phyloP scores from a whole-genome alignment of 495 filamentous ascomycete genomes.

The Endocarpon pusillum region DNA sequence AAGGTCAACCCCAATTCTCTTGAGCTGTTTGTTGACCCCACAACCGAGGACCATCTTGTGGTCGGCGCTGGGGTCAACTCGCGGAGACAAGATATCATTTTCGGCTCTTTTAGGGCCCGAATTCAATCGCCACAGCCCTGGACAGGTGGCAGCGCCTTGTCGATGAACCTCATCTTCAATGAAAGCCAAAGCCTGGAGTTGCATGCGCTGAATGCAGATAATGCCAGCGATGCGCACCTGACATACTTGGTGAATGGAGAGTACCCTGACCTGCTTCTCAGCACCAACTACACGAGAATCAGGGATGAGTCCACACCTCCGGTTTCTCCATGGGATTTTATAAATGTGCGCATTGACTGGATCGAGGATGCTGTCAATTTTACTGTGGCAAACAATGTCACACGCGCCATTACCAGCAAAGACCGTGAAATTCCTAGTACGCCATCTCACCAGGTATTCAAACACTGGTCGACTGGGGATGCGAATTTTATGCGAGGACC shows the following conservation, averaged over 20 bases:
- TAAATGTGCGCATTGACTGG: conserved; percentile 25
- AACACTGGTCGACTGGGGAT: conserved; percentile 25
- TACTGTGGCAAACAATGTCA: conserved; percentile 13
- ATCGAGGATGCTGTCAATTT: conserved; percentile 15
- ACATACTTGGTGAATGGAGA: conserved; percentile 18
- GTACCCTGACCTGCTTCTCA: conserved; percentile 11
- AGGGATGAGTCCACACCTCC: conserved; percentile 3
- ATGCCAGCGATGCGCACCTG: conserved; percentile 14
- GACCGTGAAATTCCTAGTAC: conserved; percentile 14
- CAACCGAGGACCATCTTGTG: conserved; percentile 15
- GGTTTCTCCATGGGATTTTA: conserved; percentile 22
- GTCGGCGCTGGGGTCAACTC: conserved; percentile 16
- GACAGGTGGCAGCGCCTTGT: conserved; percentile 17
- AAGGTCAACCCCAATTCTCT: conserved; percentile 10
- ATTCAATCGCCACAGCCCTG: conserved; percentile 11
- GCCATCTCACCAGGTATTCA: conserved; percentile 18
- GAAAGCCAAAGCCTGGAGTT: conserved; percentile 18
- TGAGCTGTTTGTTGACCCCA: conserved; percentile 9
- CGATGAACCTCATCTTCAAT: conserved; percentile 22
- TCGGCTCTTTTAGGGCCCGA: conserved; percentile 20
- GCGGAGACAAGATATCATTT: conserved; percentile 19
- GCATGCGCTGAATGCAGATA: conserved; percentile 19
- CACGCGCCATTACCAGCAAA: conserved; percentile 8
- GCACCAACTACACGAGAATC: conserved; percentile 16
- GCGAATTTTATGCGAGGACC: conserved; percentile 18